These are phyloP conservation scores for Globisporangium yorkense DNA, from an alignment of 352 stramenopile species.

Conservation along the genomic window DNA sequence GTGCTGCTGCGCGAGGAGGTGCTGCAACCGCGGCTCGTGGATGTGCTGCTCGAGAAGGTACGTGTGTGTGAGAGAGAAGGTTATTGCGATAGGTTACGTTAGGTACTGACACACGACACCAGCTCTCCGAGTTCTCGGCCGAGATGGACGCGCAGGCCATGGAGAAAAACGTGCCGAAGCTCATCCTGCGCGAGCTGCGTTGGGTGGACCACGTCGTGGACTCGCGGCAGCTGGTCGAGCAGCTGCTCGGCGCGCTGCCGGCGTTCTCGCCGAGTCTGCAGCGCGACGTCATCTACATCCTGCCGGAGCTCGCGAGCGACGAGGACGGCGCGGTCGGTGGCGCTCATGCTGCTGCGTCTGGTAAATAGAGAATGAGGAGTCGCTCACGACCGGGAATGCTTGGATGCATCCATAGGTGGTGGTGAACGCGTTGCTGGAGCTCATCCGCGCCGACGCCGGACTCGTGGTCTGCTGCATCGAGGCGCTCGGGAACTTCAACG, in stretches of 20 bases:
- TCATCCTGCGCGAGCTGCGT: slow-evolving; percentile 57
- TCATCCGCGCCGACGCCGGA: slow-evolving; percentile 37
- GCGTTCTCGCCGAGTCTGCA: slow-evolving; percentile 40
- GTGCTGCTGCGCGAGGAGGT: slow-evolving; percentile 46
- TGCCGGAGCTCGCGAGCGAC: slow-evolving; percentile 56
- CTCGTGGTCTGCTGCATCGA: slow-evolving; percentile 57
- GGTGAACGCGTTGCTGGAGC: slow-evolving; percentile 43
- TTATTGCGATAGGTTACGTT: background rate
- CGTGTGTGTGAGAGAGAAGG: background rate
- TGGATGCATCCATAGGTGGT: slow-evolving; percentile 19
- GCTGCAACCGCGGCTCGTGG: slow-evolving; percentile 35
- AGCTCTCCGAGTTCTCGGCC: slow-evolving; percentile 38
- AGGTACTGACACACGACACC: background rate
- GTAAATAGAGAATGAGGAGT: background rate
- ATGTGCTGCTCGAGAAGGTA: slow-evolving; percentile 49
- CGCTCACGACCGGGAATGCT: background rate
- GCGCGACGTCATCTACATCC: slow-evolving; percentile 62
- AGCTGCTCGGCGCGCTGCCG: slow-evolving; percentile 40
- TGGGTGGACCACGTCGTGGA: slow-evolving; percentile 56
- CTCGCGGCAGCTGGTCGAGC: slow-evolving; percentile 36
- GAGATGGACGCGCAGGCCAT: slow-evolving; percentile 30
- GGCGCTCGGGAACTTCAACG: slow-evolving; percentile 57
- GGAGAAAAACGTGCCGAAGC: slow-evolving; percentile 47
- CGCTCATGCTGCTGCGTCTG: background rate
- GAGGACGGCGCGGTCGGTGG: slow-evolving; percentile 19